Conservation (phyloP, 352 stramenopile species). For the Globisporangium canariense region DNA sequence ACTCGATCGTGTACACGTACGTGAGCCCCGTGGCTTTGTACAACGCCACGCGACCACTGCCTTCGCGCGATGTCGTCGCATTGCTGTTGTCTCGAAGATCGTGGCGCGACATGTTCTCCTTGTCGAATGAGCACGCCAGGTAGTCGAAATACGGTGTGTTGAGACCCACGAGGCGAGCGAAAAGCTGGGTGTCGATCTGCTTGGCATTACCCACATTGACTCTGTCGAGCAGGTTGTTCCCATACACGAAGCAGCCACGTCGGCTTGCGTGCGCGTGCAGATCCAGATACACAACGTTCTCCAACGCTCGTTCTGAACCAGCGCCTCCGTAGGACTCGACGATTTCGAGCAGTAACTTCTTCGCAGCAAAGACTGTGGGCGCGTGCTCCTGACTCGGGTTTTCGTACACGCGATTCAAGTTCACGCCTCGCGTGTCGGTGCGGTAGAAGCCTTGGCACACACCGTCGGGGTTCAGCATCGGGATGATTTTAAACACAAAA, state of each 20-base stretch:
- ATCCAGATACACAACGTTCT: constrained; percentile 81
- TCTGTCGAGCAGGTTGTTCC: constrained; percentile 63
- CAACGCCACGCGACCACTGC: constrained; percentile 74
- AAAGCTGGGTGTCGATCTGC: constrained; percentile 86
- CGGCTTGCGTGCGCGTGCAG: constrained; percentile 89
- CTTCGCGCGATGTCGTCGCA: constrained; percentile 52
- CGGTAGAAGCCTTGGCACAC: constrained; percentile 86
- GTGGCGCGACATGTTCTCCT: constrained; percentile 55
- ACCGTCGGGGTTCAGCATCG: constrained; percentile 86
- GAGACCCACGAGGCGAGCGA: constrained; percentile 58
- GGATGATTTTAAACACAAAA: constrained; percentile 83
- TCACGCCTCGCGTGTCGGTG: constrained; percentile 80
- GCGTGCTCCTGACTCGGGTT: constrained; percentile 36
- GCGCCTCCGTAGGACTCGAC: constrained; percentile 30
- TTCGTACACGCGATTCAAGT: constrained; percentile 90
- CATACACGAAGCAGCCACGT: constrained; percentile 90
- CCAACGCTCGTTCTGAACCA: constrained; percentile 15
- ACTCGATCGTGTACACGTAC: constrained; percentile 91
- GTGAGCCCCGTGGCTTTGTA: constrained; percentile 65
- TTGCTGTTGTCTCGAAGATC: constrained; percentile 58
- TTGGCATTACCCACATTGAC: constrained; percentile 2
- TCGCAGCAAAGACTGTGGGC: constrained; percentile 68
- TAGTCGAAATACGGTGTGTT: constrained; percentile 88
- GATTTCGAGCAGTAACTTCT: constrained; percentile 39
- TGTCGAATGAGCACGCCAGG: constrained; percentile 77